Percentiles rank a stretch among this genome's conserved stretches.
phyloP scores from a whole-genome alignment of 2,329 filamentous ascomycete species.

The Torrubiella hemipterigena region DNA sequence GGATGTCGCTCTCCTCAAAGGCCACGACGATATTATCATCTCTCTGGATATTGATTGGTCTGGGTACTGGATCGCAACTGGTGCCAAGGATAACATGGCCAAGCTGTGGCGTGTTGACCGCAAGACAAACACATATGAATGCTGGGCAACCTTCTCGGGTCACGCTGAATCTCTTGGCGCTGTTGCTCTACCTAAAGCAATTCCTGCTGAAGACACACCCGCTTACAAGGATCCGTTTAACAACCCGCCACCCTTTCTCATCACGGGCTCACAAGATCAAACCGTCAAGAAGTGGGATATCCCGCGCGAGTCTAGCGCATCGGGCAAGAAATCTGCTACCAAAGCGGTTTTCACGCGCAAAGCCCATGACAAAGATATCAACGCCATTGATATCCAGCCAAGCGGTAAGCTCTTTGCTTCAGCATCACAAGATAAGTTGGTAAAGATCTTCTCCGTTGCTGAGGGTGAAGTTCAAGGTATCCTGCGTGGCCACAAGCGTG shows the following conservation, averaged over 20 bases:
- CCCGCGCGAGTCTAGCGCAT: conserved; percentile 37
- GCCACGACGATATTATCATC: conserved; percentile 92
- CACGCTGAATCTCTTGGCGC: conserved; percentile 92
- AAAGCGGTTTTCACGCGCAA: conserved; percentile 78
- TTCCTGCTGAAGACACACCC: conserved; percentile 56
- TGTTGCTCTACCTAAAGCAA: conserved; percentile 64
- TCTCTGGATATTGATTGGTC: conserved; percentile 94
- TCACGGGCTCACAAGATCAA: conserved; percentile 91
- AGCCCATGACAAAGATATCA: conserved; percentile 98
- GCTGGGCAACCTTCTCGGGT: conserved; percentile 72
- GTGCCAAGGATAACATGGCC: conserved; percentile 92
- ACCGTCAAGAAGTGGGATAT: conserved; percentile 94
- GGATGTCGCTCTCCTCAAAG: conserved; percentile 74
- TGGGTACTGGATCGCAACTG: conserved; percentile 90
- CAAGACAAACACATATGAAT: conserved; percentile 60
- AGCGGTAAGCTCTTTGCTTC: conserved; percentile 77
- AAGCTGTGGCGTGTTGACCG: conserved; percentile 82
- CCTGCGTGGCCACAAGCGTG: conserved; percentile 80
- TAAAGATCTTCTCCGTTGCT: conserved; percentile 90
- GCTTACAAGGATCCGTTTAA: conserved; percentile 63
- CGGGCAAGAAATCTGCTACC: conserved; percentile 37
- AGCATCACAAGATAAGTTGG: conserved; percentile 89
- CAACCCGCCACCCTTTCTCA: conserved; percentile 69
- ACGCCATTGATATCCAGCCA: conserved; percentile 74
- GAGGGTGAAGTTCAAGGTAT: conserved; percentile 88